Evolutionary conservation across 1,284 basidiomycete genomes (phyloP), one percentile per base, ranked within the genome.

Genomic region (Ustilago trichophora): DNA sequence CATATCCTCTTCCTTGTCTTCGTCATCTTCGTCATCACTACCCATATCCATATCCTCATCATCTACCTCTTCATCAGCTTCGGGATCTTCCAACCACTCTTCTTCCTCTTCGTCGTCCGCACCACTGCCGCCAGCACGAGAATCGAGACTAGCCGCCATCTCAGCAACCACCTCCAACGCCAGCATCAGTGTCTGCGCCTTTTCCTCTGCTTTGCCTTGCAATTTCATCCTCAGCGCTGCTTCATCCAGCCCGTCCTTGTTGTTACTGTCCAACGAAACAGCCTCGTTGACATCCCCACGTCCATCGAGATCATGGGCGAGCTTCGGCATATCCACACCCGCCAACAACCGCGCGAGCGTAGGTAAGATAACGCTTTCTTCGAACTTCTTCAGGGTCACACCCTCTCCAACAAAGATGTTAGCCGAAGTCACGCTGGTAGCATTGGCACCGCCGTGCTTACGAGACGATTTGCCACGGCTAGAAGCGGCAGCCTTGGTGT

Each of bases 111-210:
- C 56, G 8, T 46, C 51, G 4, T 27, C 44, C 2, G 37, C 49
- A 15, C 24, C 48, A 18, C 41, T 18, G 4, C 16, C 34, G 11
- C 41, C 40, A 11, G 40, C 38, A 35, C 24, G 34, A 26, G 40
- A 44, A 10, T 69, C 73, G 54, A 76, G 24, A 33, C 42, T 22
- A 12, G 49, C 69, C 12, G 62, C 65, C 52, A 77, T 47, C 50
- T 80, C 78, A 16, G 76, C 74, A 2, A 79, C 34, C 5, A 78
- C 50, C 35, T 80, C 78, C 21, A 78, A 47, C 15, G 76, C 73
- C 11, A 78, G 63, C 54, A 70, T 60, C 13, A 68, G 27, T 11
- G 60, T 76, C 26, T 75, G 69, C 19, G 67, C 53, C 36, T 67
- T 67, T 32, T 74, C 74, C 35, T 66, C 57, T 4, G 72, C 74